Base-by-base conservation (phyloP, 805 yeast species). In the Wickerhamiella slavikovae region DNA sequence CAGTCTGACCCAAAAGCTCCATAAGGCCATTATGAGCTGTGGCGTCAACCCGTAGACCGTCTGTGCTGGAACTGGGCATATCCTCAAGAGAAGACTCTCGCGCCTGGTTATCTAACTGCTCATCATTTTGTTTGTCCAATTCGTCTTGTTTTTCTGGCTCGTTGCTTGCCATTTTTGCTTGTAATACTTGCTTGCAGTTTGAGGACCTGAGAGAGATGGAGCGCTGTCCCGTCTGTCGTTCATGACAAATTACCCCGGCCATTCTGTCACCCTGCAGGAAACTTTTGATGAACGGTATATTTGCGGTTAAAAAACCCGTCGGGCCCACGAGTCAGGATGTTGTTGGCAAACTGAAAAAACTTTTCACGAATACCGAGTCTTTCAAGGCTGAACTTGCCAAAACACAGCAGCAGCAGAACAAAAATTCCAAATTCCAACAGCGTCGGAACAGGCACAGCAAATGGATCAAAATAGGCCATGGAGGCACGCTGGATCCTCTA, bases 401-500 rank as follows among this genome's bases (percentile, higher is more conserved):
- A 24, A 29, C 23, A 14, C 26, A 25, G 21, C 13, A 8, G 3
- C 27, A 17, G 9, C 22, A n/a, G 5, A 22, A 17, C 20, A 32
- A 30, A 16, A 51, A 41, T 11, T 62, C 66, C 31, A 64, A 66
- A 34, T 57, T 54, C 4, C 71, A 71, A 41, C n/a, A n/a, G n/a
- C n/a, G n/a, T n/a, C 29, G 36, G 2, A 21, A 35, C 6, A 11
- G 38, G 16, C 16, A 29, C n/a, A 28, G 23, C 17, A 32, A 35
- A 17, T 39, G 33, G 24, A 70, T 83, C 20, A 89, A 89, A 45
- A 74, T 85, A 60, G 99, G 99, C 1, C 99, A 89, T 50, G 99
- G 98, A 13, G 99, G 99, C 7, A 89, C 99, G 0, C 57, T 89
- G 22, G 99, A 89, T 45, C 95, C 96, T 0, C 53, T 78, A 25